Evolutionary conservation across 345 rosid genomes (phyloP).

Genomic region (Pistacia atlantica): DNA sequence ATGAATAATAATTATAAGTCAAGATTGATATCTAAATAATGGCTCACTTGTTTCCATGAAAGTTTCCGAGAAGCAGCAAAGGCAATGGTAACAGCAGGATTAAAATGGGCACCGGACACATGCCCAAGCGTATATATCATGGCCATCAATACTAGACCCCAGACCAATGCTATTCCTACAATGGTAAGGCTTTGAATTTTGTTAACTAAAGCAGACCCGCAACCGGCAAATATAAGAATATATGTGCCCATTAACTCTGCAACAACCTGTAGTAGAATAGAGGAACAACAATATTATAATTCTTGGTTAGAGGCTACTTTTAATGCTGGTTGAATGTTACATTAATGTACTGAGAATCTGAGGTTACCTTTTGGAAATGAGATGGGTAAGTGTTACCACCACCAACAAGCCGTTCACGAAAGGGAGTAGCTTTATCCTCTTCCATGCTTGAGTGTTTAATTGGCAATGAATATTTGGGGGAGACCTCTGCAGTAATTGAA

Average conservation of each 20-base stretch:
- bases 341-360: not conserved
- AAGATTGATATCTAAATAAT: not conserved
- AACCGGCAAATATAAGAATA: slow-evolving; percentile 43
- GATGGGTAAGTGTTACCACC: slow-evolving; percentile 19
- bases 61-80: slow-evolving; percentile 37
- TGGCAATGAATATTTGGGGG: slow-evolving; percentile 22
- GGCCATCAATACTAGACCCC: slow-evolving; percentile 52
- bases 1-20: not conserved
- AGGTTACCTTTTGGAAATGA: slow-evolving; percentile 32
- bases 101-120: slow-evolving; percentile 59
- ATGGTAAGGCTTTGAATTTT: slow-evolving; percentile 33
- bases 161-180: slow-evolving; percentile 45
- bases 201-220: slow-evolving; percentile 41
- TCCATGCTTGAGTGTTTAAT: slow-evolving; percentile 12
- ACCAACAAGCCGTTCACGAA: not conserved
- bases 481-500: slow-evolving; percentile 15
- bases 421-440: slow-evolving; percentile 1
- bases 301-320: not conserved
- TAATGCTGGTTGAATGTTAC: not conserved
- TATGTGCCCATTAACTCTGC: slow-evolving; percentile 56
- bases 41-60: slow-evolving; percentile 46
- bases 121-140: slow-evolving; percentile 46
- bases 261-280: slow-evolving; percentile 26
- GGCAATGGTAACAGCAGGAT: slow-evolving; percentile 52
- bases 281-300: not conserved